Conservation (phyloP, 331 rosid species). For the Acacia pycnantha region DNA sequence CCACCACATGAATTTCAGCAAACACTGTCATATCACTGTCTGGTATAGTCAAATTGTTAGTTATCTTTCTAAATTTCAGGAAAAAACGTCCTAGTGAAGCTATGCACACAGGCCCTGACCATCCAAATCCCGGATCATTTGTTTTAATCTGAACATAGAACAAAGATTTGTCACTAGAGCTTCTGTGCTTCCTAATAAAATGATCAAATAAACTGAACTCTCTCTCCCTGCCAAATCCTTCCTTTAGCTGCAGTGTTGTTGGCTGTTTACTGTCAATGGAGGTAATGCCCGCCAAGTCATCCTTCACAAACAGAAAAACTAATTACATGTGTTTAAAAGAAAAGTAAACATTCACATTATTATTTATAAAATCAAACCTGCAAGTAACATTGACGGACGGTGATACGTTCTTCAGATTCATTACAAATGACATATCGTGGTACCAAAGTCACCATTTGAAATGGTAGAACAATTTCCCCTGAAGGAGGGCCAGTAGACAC, state of each 20-base stretch:
- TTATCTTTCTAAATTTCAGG: constrained; percentile 71
- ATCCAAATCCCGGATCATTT: constrained; percentile 60
- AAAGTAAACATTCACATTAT: constrained; percentile 13
- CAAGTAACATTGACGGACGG: constrained; percentile 73
- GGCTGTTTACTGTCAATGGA: constrained; percentile 59
- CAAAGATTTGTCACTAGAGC: constrained; percentile 55
- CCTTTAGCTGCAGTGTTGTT: constrained; percentile 59
- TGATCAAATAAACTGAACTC: constrained; percentile 74
- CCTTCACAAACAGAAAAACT: constrained; percentile 49
- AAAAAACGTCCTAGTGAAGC: constrained; percentile 92
- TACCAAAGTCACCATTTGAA: constrained; percentile 78
- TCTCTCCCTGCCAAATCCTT: constrained; percentile 53
- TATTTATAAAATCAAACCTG: constrained; percentile 56
- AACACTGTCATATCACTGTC: constrained; percentile 51
- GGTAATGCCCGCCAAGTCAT: constrained; percentile 61
- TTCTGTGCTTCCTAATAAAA: constrained; percentile 69
- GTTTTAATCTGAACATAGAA: constrained; percentile 59
- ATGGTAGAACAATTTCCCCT: constrained; percentile 62
- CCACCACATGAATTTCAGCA: constrained; percentile 79
- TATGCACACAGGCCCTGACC: constrained; percentile 97
- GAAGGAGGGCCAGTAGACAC: constrained; percentile 70
- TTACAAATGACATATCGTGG: constrained; percentile 81
- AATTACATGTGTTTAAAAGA: background rate
- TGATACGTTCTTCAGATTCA: constrained; percentile 66
- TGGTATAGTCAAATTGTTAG: constrained; percentile 38